Percentiles rank a stretch among this genome's conserved stretches.
phyloP scores from a whole-genome alignment of 2,329 filamentous ascomycete species.

The Xylaria hypoxylon region DNA sequence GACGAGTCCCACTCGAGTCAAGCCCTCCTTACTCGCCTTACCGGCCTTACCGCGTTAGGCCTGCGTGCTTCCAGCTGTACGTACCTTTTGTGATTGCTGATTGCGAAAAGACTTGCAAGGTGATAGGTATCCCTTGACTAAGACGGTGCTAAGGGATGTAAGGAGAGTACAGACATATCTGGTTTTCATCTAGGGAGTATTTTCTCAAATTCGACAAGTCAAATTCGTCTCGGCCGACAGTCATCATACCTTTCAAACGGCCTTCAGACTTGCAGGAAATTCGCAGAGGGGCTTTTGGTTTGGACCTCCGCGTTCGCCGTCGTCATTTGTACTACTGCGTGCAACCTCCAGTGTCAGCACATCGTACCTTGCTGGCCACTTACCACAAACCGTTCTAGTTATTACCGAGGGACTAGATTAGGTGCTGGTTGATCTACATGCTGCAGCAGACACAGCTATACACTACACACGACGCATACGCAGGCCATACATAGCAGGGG shows the following conservation, averaged over 20 bases:
- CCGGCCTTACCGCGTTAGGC: conserved; percentile 16
- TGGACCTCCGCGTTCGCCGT: conserved; percentile 9
- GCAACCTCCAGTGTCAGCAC: conserved; percentile 25
- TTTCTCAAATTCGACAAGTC: conserved; percentile 12
- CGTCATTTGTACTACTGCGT: conserved; percentile 22
- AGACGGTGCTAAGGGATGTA: background rate
- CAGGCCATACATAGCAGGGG: conserved; percentile 17
- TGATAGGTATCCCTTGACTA: conserved; percentile 3
- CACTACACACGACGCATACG: conserved; percentile 13
- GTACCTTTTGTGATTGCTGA: conserved; percentile 9
- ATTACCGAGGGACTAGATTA: background rate
- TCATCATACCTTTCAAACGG: conserved; percentile 16
- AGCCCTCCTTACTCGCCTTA: conserved; percentile 12
- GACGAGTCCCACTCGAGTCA: conserved; percentile 15
- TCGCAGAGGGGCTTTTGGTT: conserved; percentile 5
- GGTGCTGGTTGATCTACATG: conserved; percentile 7
- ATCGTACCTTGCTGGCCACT: conserved; percentile 13
- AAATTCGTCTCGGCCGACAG: conserved; percentile 8
- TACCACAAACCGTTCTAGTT: background rate
- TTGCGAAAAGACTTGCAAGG: conserved; percentile 4
- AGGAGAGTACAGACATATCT: conserved; percentile 18
- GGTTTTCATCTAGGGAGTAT: background rate
- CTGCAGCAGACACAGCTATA: conserved; percentile 4
- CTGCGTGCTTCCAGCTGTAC: conserved; percentile 5
- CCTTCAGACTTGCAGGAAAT: conserved; percentile 13